phyloP scores from a whole-genome alignment of 805 yeast species.

The Barnettozyma pratensis region DNA sequence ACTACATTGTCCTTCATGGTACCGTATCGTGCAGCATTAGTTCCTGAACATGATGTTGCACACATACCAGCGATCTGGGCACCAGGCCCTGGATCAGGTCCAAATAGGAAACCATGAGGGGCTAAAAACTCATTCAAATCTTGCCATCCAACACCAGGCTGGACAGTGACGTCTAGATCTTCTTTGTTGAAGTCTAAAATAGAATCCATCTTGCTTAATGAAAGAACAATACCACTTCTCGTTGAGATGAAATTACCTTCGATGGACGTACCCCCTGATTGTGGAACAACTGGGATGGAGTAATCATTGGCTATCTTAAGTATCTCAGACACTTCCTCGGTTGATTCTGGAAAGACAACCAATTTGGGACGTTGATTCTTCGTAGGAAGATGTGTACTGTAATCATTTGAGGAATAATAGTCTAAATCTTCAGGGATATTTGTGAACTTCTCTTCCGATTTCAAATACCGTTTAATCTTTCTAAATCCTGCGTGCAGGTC shows the following conservation, averaged over 20 bases:
- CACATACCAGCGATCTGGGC: constrained; percentile 77
- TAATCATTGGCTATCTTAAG: constrained; percentile 50
- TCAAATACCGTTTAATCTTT: constrained; percentile 11
- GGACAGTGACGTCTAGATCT: constrained; percentile 68
- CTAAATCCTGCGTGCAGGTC: constrained; percentile 5
- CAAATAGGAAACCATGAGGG: constrained; percentile 52
- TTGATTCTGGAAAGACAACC: constrained; percentile 48
- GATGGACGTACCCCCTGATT: constrained; percentile 58
- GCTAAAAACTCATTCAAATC: constrained; percentile 48
- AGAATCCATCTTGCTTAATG: constrained; percentile 55
- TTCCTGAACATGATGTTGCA: constrained; percentile 74
- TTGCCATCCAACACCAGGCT: constrained; percentile 80
- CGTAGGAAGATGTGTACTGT: constrained; percentile 43
- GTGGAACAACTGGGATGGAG: constrained; percentile 57
- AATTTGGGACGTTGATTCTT: constrained; percentile 33
- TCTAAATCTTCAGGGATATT: constrained; percentile 29
- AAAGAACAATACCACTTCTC: constrained; percentile 52
- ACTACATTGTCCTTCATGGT: constrained; percentile 72
- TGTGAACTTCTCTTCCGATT: constrained; percentile 22
- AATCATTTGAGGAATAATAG: constrained; percentile 44
- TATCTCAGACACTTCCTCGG: constrained; percentile 51
- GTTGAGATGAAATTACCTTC: constrained; percentile 66
- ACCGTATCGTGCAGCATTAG: constrained; percentile 72
- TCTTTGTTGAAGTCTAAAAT: constrained; percentile 50
- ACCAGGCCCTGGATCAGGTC: constrained; percentile 78